Base-by-base conservation (phyloP, 2,329 filamentous ascomycete genomes). In the Phialophora macrospora region DNA sequence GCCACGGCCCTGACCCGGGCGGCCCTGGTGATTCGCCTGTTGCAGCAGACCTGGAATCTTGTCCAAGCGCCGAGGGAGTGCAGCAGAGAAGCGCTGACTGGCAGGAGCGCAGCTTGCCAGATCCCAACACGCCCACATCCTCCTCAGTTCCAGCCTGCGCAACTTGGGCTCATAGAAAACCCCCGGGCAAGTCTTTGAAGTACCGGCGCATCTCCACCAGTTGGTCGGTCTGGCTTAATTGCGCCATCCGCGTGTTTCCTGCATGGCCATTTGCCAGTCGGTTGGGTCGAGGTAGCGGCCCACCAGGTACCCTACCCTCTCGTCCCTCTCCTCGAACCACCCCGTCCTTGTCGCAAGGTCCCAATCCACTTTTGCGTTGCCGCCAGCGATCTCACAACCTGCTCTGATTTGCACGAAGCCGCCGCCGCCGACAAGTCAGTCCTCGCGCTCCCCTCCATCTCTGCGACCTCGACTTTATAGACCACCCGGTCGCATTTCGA, bases 231-330 rank as follows among this genome's bases (percentile, higher is more conserved):
- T 17, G 34, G 64, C 41, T 51, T 28, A 44, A 67, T 67, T 69
- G 65, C 67, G 67, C 67, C 62, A 69, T 67, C 60, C 63, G 65
- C 63, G 49, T 44, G 41, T 60, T 49, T 62, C 46, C n/a, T 60
- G 49, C 48, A 51, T 49, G 24, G 26, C 60, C 41, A 34, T 56
- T 60, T 60, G 62, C 62, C 51, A 41, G 56, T 49, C 38, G 51
- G 38, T 22, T 46, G 28, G 20, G 30, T 28, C 5, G 26, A 24
- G 52, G 17, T 9, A 44, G 30, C 55, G n/a, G 38, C 24, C 26
- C 22, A 20, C 55, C 32, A 6, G n/a, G 6, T n/a, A 14, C 34
- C 34, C 34, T 41, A 14, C 34, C 34, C 34, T 41, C 34, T 41
- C 4, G 34, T 41, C 14, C 38, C 44, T 58, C 58, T 52, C 54